Percentiles rank a stretch among this genome's conserved stretches.
phyloP scores from a whole-genome alignment of 768 basidiomycete species.

The Auricularia sp. region DNA sequence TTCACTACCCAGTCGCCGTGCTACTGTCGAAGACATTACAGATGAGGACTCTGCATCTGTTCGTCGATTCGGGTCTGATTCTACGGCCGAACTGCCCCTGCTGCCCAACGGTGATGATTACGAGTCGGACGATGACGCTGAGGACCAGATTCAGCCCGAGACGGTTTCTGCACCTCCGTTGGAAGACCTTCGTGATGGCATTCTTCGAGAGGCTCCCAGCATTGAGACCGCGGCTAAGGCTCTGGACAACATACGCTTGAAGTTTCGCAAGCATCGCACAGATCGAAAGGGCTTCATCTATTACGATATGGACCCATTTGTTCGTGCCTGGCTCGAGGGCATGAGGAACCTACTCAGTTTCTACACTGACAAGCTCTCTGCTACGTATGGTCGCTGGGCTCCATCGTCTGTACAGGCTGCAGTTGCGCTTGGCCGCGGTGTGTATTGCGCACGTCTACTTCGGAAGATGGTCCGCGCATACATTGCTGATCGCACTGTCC shows the following conservation, averaged over 20 bases:
- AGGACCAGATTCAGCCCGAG: no score
- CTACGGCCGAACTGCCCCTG: no score
- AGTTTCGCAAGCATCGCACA: not conserved
- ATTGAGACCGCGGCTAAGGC: not conserved
- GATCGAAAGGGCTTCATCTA: not conserved
- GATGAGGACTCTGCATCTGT: no score
- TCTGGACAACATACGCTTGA: not conserved
- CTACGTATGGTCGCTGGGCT: not conserved
- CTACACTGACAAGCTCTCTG: not conserved
- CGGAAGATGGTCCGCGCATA: not conserved
- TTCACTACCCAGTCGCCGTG: no score
- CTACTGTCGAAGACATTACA: no score
- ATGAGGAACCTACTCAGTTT: not conserved
- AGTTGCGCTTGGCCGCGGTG: not conserved
- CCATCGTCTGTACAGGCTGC: not conserved
- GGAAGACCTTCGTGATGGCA: no score
- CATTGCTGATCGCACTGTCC: not conserved
- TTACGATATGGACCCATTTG: not conserved
- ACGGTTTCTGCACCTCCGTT: no score
- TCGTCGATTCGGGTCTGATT: no score
- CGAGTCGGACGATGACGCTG: no score
- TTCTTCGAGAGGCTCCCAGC: not conserved
- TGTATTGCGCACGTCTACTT: not conserved
- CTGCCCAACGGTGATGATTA: no score
- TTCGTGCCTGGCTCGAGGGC: not conserved